phyloP scores from a whole-genome alignment of 1,139 yeast species.

The Trichomonascaceae sp. region DNA sequence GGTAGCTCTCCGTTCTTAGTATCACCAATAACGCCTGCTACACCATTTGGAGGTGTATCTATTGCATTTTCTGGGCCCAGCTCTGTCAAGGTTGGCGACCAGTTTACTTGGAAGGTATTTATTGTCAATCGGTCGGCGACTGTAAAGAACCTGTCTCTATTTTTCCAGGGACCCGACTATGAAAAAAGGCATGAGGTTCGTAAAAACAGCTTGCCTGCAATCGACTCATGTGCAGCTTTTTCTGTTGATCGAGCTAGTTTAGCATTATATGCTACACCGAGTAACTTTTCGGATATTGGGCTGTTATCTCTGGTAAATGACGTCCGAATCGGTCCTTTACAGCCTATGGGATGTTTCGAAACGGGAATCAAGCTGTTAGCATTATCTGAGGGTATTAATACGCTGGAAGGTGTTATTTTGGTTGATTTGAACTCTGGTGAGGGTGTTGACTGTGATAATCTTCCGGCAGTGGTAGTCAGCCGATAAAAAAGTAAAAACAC shows the following conservation, averaged over 20 bases:
- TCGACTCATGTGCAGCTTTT: background rate
- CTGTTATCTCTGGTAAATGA: constrained; percentile 61
- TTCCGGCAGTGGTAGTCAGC: constrained; percentile 57
- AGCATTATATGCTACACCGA: constrained; percentile 32
- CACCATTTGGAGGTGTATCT: constrained; percentile 38
- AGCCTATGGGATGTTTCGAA: constrained; percentile 58
- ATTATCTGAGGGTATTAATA: constrained; percentile 57
- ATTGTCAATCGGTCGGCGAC: constrained; percentile 51
- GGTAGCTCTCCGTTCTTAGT: background rate
- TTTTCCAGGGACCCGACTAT: constrained; percentile 26
- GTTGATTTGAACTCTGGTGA: constrained; percentile 64
- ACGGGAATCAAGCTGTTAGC: constrained; percentile 58
- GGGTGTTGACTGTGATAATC: constrained; percentile 62
- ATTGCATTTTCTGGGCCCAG: constrained; percentile 63
- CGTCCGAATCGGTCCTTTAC: constrained; percentile 56
- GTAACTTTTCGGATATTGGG: constrained; percentile 22
- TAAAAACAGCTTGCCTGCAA: background rate
- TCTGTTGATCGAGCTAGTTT: constrained; percentile 18
- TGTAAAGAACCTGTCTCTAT: constrained; percentile 40
- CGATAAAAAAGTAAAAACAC: too few relatives aligned
- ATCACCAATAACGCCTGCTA: background rate
- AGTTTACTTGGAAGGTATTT: constrained; percentile 59
- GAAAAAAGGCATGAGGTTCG: constrained; percentile 2
- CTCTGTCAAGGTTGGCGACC: constrained; percentile 53
- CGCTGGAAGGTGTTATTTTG: constrained; percentile 58